phyloP scores from a whole-genome alignment of 129 eudicot genomes.

The Heracleum sosnowskyi region DNA sequence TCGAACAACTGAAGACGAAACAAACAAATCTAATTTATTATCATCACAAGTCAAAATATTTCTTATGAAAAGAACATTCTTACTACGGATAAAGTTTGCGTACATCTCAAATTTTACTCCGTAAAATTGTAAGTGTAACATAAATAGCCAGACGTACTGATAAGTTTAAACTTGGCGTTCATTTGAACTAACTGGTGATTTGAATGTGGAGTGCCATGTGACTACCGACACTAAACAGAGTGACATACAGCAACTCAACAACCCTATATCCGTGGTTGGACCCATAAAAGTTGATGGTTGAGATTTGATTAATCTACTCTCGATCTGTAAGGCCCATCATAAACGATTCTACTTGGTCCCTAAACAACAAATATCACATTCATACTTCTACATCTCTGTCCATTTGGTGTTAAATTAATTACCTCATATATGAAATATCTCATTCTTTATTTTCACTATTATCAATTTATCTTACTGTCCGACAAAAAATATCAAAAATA shows the following conservation, averaged over 20 bases:
- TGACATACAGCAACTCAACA: background rate
- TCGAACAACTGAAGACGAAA: slow-evolving; percentile 57
- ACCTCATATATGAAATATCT: background rate
- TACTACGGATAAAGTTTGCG: background rate
- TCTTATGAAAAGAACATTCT: background rate
- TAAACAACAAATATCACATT: background rate
- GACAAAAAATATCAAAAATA: background rate
- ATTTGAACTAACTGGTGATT: background rate
- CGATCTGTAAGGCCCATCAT: background rate
- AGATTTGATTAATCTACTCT: background rate
- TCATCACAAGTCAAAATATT: background rate
- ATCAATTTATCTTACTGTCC: too few relatives aligned
- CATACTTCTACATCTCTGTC: background rate
- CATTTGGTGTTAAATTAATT: background rate
- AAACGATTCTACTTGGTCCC: background rate
- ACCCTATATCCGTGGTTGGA: background rate
- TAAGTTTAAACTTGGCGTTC: background rate
- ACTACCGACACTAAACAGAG: slow-evolving; percentile 29
- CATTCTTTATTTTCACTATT: background rate
- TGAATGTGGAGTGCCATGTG: slow-evolving; percentile 5
- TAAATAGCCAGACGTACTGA: too few relatives aligned
- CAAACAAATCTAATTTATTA: background rate
- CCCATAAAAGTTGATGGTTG: background rate
- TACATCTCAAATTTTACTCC: background rate
- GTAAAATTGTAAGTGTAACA: too few relatives aligned